phyloP scores from a whole-genome alignment of 208 protist genomes.

The Acanthamoeba healyi region DNA sequence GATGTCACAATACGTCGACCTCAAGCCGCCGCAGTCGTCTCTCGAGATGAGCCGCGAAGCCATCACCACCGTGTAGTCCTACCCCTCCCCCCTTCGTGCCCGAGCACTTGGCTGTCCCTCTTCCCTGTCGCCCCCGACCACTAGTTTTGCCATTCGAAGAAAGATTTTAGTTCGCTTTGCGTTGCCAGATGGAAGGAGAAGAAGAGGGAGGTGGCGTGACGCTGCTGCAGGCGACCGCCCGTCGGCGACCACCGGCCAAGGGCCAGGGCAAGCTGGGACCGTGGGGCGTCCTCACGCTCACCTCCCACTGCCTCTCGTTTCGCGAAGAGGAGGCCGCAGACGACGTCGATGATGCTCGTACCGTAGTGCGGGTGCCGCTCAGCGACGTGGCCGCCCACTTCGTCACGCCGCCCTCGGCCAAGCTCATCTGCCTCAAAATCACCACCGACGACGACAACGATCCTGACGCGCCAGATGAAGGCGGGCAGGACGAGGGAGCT shows the following conservation, averaged over 20 bases:
- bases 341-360: not conserved
- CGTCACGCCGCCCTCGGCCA: conserved; percentile 15
- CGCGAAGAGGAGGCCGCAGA: not conserved
- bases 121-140: no score
- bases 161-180: no score
- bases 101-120: no score
- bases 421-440: not conserved
- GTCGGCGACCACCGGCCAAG: not conserved
- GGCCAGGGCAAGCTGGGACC: not conserved
- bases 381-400: not conserved
- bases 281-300: not conserved
- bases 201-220: not conserved
- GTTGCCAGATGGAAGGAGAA: not conserved
- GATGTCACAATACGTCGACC: conserved; percentile 22
- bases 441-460: not conserved
- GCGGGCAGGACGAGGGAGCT: not conserved
- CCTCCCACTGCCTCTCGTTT: not conserved
- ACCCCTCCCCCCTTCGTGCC: no score
- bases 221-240: not conserved
- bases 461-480: not conserved
- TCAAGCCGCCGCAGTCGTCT: not conserved
- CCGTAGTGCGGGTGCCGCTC: not conserved
- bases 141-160: no score
- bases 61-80: not conserved
- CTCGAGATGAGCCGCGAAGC: not conserved